Evolutionary conservation across 306 rosid species (phyloP).

Genomic region (Rosa multiflora): DNA sequence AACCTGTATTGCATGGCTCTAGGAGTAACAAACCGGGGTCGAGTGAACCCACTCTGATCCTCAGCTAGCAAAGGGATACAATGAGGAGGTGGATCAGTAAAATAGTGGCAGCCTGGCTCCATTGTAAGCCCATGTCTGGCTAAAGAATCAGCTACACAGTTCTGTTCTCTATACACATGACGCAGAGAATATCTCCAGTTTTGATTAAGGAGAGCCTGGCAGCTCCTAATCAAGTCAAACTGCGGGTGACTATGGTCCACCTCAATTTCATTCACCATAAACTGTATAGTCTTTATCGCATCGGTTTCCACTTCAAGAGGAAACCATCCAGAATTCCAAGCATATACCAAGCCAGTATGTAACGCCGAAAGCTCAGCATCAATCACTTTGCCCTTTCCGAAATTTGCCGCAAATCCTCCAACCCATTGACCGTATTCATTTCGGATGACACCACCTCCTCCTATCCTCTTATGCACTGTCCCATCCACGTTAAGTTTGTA

Average conservation of each 20-base stretch:
- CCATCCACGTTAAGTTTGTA: slow-evolving; percentile 2
- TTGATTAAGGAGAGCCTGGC: neutral
- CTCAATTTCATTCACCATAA: neutral
- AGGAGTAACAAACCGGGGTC: neutral
- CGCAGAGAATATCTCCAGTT: neutral
- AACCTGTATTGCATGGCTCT: neutral
- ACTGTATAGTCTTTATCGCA: neutral
- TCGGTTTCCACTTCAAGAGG: neutral
- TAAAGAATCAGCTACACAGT: neutral
- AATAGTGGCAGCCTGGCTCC: neutral
- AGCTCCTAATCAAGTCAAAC: neutral
- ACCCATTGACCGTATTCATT: neutral
- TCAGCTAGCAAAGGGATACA: neutral
- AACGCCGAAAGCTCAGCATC: neutral
- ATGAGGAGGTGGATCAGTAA: neutral
- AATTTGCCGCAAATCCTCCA: neutral
- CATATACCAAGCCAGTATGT: neutral
- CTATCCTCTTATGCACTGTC: neutral
- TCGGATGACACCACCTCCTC: neutral
- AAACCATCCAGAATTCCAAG: neutral
- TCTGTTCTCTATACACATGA: neutral
- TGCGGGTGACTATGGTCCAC: neutral
- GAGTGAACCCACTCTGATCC: neutral
- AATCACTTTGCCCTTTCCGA: neutral
- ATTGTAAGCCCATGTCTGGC: neutral